phyloP scores from a whole-genome alignment of 2,329 filamentous ascomycete species.

The Aspergillus sp. region DNA sequence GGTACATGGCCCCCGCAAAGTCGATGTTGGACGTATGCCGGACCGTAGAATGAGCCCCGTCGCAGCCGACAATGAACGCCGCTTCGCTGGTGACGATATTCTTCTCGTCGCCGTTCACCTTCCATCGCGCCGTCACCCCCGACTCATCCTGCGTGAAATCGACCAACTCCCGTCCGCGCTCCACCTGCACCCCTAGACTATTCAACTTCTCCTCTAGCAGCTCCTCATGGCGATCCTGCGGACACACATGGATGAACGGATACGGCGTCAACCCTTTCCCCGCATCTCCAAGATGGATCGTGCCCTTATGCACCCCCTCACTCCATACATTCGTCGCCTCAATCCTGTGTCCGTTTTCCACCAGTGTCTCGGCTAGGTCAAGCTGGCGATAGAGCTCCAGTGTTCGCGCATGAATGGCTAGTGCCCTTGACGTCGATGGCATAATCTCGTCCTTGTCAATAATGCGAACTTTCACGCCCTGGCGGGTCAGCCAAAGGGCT shows the following conservation, averaged over 20 bases:
- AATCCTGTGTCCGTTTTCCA: constrained; percentile 31
- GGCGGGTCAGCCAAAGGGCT: constrained; percentile 40
- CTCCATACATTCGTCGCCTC: constrained; percentile 33
- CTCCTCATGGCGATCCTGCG: constrained; percentile 24
- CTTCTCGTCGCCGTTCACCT: constrained; percentile 1
- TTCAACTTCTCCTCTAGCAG: constrained; percentile 21
- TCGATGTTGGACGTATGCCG: constrained; percentile 33
- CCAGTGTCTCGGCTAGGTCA: constrained; percentile 28
- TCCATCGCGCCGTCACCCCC: constrained; percentile 15
- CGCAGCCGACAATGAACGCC: constrained; percentile 45
- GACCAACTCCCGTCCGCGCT: constrained; percentile 19
- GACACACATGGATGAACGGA: constrained; percentile 19
- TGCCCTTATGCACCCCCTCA: constrained; percentile 13
- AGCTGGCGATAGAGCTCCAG: constrained; percentile 46
- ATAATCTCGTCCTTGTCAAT: constrained; percentile 38
- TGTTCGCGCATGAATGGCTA: constrained; percentile 44
- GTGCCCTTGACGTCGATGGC: constrained; percentile 28
- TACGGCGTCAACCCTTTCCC: constrained; percentile 22
- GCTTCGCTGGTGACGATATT: constrained; percentile 23
- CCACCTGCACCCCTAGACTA: constrained; percentile 18
- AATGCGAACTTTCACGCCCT: constrained; percentile 42
- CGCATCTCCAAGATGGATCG: constrained; percentile 16
- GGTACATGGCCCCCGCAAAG: constrained; percentile 38
- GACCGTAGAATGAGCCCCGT: constrained; percentile 45
- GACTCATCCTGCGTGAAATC: constrained; percentile 16